Evolutionary conservation across 164 flowering plant species (phyloP).

Genomic region (Vitis rotundifolia): DNA sequence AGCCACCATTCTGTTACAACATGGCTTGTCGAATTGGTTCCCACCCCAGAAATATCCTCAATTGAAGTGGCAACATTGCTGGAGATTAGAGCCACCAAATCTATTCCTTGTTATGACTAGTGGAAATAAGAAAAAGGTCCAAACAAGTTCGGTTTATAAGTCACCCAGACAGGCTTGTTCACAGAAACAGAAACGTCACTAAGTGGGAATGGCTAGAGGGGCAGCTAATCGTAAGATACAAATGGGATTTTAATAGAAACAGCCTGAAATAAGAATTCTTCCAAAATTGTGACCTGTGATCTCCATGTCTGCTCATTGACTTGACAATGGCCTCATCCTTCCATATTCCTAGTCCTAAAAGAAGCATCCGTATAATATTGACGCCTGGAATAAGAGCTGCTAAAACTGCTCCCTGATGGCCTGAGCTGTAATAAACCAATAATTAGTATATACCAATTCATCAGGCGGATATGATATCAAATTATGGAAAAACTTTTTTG

Average conservation of each 20-base stretch:
- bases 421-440: slow-evolving; percentile 44
- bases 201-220: slow-evolving; percentile 1
- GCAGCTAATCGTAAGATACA: not conserved
- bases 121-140: not conserved
- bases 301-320: slow-evolving; percentile 92
- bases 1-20: not conserved
- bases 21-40: not conserved
- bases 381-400: slow-evolving; percentile 78
- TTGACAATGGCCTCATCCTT: slow-evolving; percentile 86
- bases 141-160: not conserved
- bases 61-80: too few relatives aligned
- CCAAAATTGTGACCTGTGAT: slow-evolving; percentile 53
- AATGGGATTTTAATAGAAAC: not conserved
- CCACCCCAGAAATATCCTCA: too few relatives aligned
- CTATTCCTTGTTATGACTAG: too few relatives aligned
- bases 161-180: not conserved
- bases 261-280: not conserved
- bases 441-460: slow-evolving; percentile 2
- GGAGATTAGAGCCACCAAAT: too few relatives aligned
- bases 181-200: not conserved
- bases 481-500: not conserved
- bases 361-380: slow-evolving; percentile 74
- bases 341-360: slow-evolving; percentile 72
- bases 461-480: slow-evolving; percentile 5
- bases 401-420: slow-evolving; percentile 53